phyloP scores from a whole-genome alignment of 2,329 filamentous ascomycete genomes.

The Curvularia eragrostidis region DNA sequence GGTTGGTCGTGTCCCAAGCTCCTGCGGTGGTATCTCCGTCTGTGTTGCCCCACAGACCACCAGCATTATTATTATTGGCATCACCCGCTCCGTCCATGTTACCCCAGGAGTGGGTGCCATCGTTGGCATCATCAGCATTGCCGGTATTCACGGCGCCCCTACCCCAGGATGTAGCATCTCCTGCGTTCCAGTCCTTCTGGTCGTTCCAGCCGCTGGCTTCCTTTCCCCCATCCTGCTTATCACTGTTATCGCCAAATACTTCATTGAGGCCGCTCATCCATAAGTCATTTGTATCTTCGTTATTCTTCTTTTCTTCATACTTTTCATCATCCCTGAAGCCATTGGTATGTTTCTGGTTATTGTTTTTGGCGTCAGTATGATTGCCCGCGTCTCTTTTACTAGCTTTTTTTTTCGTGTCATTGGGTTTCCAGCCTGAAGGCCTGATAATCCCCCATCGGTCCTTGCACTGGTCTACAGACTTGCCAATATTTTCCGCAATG shows the following conservation, averaged over 20 bases:
- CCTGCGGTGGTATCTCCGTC: background rate
- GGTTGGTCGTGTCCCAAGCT: background rate
- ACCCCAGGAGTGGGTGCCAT: background rate
- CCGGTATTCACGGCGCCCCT: background rate
- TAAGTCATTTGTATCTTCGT: background rate
- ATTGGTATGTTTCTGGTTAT: constrained; percentile 27
- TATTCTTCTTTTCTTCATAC: background rate
- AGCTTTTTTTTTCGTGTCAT: constrained; percentile 18
- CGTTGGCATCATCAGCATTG: background rate
- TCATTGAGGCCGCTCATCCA: background rate
- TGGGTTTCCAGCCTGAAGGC: constrained; percentile 29
- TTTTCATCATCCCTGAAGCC: constrained; percentile 15
- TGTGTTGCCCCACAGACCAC: background rate
- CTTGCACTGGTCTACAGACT: constrained; percentile 22
- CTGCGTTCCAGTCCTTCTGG: background rate
- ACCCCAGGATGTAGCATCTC: background rate
- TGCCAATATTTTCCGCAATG: constrained; percentile 42
- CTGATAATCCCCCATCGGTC: constrained; percentile 48
- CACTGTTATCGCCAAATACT: background rate
- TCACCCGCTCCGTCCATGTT: background rate
- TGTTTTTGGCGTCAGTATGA: constrained; percentile 23
- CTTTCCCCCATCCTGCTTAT: background rate
- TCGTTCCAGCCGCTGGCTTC: background rate
- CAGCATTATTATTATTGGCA: background rate
- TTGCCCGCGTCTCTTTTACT: constrained; percentile 24